These are phyloP conservation scores for Pugionium dolabratum DNA, from an alignment of 345 rosid genomes.

Conservation along the genomic window DNA sequence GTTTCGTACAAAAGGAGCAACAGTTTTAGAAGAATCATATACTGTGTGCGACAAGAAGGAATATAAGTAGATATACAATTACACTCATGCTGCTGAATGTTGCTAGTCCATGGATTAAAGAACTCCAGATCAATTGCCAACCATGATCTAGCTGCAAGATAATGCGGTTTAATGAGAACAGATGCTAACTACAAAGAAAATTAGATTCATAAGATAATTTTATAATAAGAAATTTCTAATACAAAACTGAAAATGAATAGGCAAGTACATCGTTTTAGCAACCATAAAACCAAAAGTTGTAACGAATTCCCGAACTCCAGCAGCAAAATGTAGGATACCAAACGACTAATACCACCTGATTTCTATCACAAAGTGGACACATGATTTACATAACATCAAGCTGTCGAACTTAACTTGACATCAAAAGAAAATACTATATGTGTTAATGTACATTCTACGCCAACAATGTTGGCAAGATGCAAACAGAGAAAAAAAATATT, in stretches of 20 bases:
- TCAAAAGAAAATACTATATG: slow-evolving; percentile 10
- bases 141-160: slow-evolving; percentile 61
- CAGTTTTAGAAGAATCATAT: background rate
- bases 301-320: slow-evolving; percentile 16
- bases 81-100: slow-evolving; percentile 63
- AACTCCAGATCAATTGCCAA: slow-evolving; percentile 83
- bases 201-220: slow-evolving; percentile 12
- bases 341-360: slow-evolving; percentile 5
- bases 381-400: slow-evolving; percentile 21
- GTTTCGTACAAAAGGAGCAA: slow-evolving; percentile 13
- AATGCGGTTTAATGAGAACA: slow-evolving; percentile 26
- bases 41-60: slow-evolving; percentile 21
- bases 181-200: slow-evolving; percentile 26
- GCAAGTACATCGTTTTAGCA: slow-evolving; percentile 18
- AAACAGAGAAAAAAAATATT: slow-evolving; percentile 16
- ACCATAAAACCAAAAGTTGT: slow-evolving; percentile 9
- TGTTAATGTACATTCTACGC: background rate
- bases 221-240: slow-evolving; percentile 7
- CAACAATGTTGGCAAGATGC: slow-evolving; percentile 26
- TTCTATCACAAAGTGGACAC: background rate
- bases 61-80: slow-evolving; percentile 52
- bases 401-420: slow-evolving; percentile 20
- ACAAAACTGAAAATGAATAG: slow-evolving; percentile 12
- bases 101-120: slow-evolving; percentile 73
- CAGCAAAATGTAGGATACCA: slow-evolving; percentile 7